Evolutionary conservation across 176 grass and related monocot species (phyloP).

Genomic region (Ampelocalamus luodianensis): DNA sequence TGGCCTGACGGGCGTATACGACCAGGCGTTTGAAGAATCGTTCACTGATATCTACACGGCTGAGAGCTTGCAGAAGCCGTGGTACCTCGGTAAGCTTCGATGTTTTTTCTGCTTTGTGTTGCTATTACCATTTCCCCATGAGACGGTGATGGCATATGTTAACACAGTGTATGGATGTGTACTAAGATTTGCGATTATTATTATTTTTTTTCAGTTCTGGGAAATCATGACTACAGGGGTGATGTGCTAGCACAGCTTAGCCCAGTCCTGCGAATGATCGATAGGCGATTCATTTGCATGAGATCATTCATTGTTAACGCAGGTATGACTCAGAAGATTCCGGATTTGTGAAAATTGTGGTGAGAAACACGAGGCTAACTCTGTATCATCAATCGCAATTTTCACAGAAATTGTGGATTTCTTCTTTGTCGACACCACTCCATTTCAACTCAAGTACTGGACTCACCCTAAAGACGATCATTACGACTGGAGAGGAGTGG

Average conservation of each 20-base stretch:
- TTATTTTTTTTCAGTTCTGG: conserved; percentile 58
- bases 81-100: conserved; percentile 60
- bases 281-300: conserved; percentile 82
- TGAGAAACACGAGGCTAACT: background rate
- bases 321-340: conserved; percentile 18
- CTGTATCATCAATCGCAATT: background rate
- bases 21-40: conserved; percentile 67
- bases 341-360: background rate
- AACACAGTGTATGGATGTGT: background rate
- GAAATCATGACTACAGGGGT: conserved; percentile 89
- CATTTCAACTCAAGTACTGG: conserved; percentile 78
- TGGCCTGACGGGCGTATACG: conserved; percentile 63
- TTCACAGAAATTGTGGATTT: conserved; percentile 75
- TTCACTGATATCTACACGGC: conserved; percentile 74
- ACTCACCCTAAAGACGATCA: conserved; percentile 48
- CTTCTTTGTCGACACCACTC: conserved; percentile 83
- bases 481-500: conserved; percentile 81
- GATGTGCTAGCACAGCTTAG: conserved; percentile 68
- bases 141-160: background rate
- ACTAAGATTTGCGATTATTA: background rate
- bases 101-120: background rate
- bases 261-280: conserved; percentile 57
- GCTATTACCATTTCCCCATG: background rate
- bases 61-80: conserved; percentile 73
- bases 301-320: conserved; percentile 74